Evolutionary conservation across 2,329 filamentous ascomycete species (phyloP).

Genomic region (Tolypocladium inflatum): DNA sequence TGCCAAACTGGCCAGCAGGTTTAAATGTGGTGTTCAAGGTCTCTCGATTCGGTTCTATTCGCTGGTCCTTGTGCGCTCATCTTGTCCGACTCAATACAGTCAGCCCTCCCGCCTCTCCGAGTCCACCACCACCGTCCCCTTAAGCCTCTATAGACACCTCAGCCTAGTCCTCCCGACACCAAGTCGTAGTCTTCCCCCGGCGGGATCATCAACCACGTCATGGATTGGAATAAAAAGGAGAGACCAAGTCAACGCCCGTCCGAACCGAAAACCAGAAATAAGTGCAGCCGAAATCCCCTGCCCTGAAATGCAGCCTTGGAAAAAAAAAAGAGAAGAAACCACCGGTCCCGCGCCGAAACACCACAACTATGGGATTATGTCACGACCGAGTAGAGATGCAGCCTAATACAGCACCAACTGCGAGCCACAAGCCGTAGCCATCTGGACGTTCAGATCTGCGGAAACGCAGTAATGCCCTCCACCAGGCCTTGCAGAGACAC

Average conservation of each 20-base stretch:
- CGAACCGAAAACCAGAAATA: neutral
- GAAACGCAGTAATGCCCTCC: slow-evolving; percentile 32
- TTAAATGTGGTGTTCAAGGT: neutral
- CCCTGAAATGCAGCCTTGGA: neutral
- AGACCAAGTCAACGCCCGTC: neutral
- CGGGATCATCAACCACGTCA: neutral
- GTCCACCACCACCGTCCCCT: neutral
- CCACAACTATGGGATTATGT: neutral
- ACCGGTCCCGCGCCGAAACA: slow-evolving; percentile 1
- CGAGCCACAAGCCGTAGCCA: neutral
- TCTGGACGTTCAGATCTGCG: slow-evolving; percentile 18
- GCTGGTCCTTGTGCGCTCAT: neutral
- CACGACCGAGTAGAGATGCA: neutral
- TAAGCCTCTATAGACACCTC: neutral
- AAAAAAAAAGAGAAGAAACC: neutral
- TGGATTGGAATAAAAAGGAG: neutral
- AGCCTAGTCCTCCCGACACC: neutral
- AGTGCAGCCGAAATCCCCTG: neutral
- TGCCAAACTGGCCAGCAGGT: neutral
- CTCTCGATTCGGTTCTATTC: neutral
- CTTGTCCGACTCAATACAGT: neutral
- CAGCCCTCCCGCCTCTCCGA: neutral
- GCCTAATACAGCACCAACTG: too few species aligned
- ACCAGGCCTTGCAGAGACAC: slow-evolving; percentile 51
- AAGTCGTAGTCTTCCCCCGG: neutral